Base-by-base conservation (phyloP, 371 early-diverging fungal genomes). In the Circinella minor region DNA sequence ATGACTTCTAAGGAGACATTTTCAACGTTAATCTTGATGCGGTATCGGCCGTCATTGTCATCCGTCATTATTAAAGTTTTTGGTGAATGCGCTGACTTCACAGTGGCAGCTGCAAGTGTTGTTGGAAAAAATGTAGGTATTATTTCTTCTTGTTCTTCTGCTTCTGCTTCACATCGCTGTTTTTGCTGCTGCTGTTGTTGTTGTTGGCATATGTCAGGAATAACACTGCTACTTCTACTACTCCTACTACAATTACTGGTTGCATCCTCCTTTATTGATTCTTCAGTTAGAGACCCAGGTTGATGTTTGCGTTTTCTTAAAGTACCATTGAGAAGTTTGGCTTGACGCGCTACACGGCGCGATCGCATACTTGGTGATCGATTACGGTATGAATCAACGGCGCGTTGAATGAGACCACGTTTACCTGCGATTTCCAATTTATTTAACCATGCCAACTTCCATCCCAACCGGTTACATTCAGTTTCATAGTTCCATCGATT, bases 401-500 rank as follows among this genome's bases (percentile, higher is more conserved):
- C 97, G 3, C 98, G 87, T 79, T 98, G 99, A 60, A 98, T 87
- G 55, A 97, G 84, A 14, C 99, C 99, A 36, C 97, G 90, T 63
- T 94, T 93, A 13, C 92, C 96, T 43, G 91, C 88, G 55, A 97
- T 88, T 62, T 93, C 86, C 27, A 84, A 82, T n/a, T 86, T 89
- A 78, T 98, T 98, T n/a, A 96, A 79, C 76, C 90, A 95, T 18
- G 94, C 90, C 71, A 98, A 88, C 71, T 93, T 90, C 96, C 97
- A 98, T 4, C 97, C 98, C 14, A 97, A 81, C 47, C 77, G 82
- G 73, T 98, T 98, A 75, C 95, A 96, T 67, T 92, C 92, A 9
- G 92, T 96, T 75, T 98, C 99, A 77, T 98, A 98, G 48, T 88
- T 82, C 96, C 96, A 98, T 65, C 98, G 84, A 77, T 97, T 96